Evolutionary conservation across 1,284 basidiomycete genomes (phyloP).

Genomic region (Marasmius oreades): DNA sequence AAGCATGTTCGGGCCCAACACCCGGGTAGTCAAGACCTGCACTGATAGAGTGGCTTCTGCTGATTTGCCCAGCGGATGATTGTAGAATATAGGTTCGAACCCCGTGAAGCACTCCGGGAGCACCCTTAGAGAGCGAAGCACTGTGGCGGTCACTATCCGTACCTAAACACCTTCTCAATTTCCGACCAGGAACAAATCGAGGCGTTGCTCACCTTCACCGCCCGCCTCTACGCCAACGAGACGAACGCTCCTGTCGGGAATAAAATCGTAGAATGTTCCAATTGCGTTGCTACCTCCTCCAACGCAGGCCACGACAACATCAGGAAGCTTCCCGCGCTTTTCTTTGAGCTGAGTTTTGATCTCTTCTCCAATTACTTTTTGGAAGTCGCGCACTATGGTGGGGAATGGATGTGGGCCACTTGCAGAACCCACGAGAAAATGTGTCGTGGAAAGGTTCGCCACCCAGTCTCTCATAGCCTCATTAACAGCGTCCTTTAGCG

Average conservation of each 20-base stretch:
- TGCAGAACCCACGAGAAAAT: conserved; percentile 96
- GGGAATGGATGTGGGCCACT: conserved; percentile 99
- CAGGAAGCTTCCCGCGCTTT: conserved; percentile 81
- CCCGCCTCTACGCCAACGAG: conserved; percentile 93
- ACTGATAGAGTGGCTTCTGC: conserved; percentile 96
- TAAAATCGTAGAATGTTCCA: conserved; percentile 95
- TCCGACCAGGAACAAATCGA: not conserved
- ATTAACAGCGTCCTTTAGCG: conserved; percentile 97
- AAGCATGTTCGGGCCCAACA: conserved; percentile 97
- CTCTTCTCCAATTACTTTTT: conserved; percentile 92
- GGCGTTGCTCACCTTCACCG: conserved; percentile 69
- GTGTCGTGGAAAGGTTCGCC: conserved; percentile 88
- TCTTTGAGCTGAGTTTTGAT: conserved; percentile 87
- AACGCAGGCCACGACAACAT: conserved; percentile 94
- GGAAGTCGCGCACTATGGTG: conserved; percentile 97
- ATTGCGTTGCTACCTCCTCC: conserved; percentile 98
- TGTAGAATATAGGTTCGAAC: conserved; percentile 95
- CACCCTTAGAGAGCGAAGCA: conserved; percentile 88
- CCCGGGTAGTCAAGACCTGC: conserved; percentile 92
- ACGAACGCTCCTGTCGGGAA: conserved; percentile 78
- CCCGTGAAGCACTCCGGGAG: conserved; percentile 94
- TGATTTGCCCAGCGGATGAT: conserved; percentile 86
- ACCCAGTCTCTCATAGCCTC: conserved; percentile 99
- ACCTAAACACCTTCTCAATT: conserved; percentile 36
- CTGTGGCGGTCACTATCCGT: conserved; percentile 85